Evolutionary conservation across 1,284 basidiomycete genomes (phyloP).

Genomic region (Cryptococcus sp.): DNA sequence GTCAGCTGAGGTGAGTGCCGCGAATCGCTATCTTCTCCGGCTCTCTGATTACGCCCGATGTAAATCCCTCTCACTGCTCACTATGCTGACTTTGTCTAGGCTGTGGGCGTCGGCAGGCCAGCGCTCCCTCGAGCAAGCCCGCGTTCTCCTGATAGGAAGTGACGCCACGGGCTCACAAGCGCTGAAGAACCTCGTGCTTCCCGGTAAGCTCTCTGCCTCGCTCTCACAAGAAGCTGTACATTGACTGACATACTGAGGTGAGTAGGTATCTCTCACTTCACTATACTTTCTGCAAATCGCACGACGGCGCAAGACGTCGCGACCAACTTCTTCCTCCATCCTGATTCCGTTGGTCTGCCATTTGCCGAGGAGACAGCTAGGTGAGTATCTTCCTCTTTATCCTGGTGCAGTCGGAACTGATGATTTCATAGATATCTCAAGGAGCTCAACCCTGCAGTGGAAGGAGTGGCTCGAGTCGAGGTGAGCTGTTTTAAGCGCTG

Average conservation of each 20-base stretch:
- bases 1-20: constrained; percentile 81
- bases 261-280: constrained; percentile 79
- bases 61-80: no score
- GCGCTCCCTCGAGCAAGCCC: constrained; percentile 80
- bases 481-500: constrained; percentile 41
- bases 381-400: constrained; percentile 26
- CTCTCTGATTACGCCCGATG: not conserved
- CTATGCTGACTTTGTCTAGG: constrained; percentile 54
- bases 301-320: constrained; percentile 78
- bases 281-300: constrained; percentile 70
- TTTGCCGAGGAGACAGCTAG: constrained; percentile 78
- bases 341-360: constrained; percentile 71
- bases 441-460: constrained; percentile 87
- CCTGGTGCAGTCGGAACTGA: constrained; percentile 5
- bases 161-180: constrained; percentile 80
- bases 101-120: constrained; percentile 96
- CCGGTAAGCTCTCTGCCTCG: constrained; percentile 56
- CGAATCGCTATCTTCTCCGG: no score
- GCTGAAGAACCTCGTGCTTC: constrained; percentile 93
- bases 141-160: constrained; percentile 76
- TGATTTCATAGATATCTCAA: constrained; percentile 57
- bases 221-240: not conserved
- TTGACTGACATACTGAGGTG: constrained; percentile 3
- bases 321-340: constrained; percentile 93
- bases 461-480: constrained; percentile 67